Percentiles rank a stretch among this genome's conserved stretches.
Conservation (phyloP, 1,284 basidiomycete species). For the Mycocalia duriaeana region DNA sequence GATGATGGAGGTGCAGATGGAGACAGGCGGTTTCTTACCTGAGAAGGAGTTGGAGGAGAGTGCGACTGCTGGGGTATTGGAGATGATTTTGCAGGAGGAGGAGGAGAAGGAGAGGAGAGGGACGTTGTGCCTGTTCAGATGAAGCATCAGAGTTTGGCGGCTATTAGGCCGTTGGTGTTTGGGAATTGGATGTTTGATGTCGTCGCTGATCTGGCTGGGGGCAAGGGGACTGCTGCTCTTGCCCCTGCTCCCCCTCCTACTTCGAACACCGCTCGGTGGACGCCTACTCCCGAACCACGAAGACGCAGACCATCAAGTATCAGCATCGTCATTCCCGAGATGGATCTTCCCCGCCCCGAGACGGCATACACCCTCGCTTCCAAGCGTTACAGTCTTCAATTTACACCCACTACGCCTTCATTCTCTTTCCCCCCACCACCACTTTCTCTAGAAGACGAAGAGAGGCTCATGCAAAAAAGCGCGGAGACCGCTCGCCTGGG, state of each 20-base stretch:
- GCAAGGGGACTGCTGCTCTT: conserved; percentile 4
- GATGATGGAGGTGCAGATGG: too few species aligned
- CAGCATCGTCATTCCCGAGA: conserved; percentile 21
- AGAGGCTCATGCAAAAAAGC: conserved; percentile 34
- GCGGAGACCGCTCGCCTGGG: conserved; percentile 30
- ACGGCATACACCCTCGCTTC: conserved; percentile 16
- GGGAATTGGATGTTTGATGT: conserved; percentile 79
- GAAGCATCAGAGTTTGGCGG: neutral
- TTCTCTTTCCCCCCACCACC: conserved; percentile 25
- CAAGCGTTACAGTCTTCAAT: conserved; percentile 53
- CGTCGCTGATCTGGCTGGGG: conserved; percentile 54
- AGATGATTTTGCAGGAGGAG: too few species aligned
- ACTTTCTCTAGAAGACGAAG: conserved; percentile 30
- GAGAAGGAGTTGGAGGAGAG: too few species aligned
- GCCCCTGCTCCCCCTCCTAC: conserved; percentile 8
- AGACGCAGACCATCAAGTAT: conserved; percentile 33
- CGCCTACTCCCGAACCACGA: conserved; percentile 19
- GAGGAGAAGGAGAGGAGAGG: too few species aligned
- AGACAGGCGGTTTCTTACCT: too few species aligned
- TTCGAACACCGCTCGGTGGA: conserved; percentile 22
- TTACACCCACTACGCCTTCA: conserved; percentile 50
- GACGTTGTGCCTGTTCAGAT: too few species aligned
- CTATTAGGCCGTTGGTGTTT: conserved; percentile 22
- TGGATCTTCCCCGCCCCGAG: conserved; percentile 11
- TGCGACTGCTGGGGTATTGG: too few species aligned